These are phyloP conservation scores for Mycena galopus DNA, from an alignment of 768 basidiomycete genomes.

Conservation along the genomic window DNA sequence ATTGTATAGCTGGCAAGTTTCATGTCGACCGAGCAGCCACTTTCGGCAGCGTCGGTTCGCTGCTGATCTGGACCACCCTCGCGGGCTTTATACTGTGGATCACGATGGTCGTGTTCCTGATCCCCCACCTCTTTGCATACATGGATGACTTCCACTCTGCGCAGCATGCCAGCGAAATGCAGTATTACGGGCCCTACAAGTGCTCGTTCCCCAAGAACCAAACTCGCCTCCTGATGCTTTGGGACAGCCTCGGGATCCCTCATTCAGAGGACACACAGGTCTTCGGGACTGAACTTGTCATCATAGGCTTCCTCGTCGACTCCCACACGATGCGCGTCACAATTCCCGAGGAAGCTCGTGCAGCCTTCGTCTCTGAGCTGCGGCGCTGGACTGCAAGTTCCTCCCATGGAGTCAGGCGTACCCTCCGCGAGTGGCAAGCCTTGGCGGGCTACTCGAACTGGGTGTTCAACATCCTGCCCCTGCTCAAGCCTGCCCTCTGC, in stretches of 20 bases:
- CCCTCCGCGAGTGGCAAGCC: constrained; percentile 35
- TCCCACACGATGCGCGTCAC: constrained; percentile 45
- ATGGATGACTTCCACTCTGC: constrained; percentile 39
- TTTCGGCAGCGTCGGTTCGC: too few species aligned
- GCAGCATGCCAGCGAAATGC: constrained; percentile 35
- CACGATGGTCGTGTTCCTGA: too few species aligned
- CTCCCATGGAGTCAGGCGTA: background rate
- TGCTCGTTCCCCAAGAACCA: constrained; percentile 46
- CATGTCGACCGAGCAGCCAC: too few species aligned
- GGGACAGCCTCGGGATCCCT: constrained; percentile 57
- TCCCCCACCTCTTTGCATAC: too few species aligned
- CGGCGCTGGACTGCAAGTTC: background rate
- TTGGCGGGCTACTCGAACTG: constrained; percentile 49
- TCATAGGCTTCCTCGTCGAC: constrained; percentile 58
- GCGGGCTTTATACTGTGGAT: too few species aligned
- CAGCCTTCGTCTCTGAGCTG: constrained; percentile 11
- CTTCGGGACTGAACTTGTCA: constrained; percentile 42
- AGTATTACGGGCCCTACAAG: constrained; percentile 49
- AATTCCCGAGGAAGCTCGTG: constrained; percentile 28
- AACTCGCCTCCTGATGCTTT: constrained; percentile 47
- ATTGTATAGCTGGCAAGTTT: too few species aligned
- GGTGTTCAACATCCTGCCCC: constrained; percentile 48
- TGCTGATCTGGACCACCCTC: too few species aligned
- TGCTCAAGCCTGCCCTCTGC: constrained; percentile 40
- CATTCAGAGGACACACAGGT: constrained; percentile 55